A percentile compares a stretch with the other conserved stretches of the same genome.
phyloP scores from a whole-genome alignment of 2,329 filamentous ascomycete genomes.

The Ascomycota sp. region DNA sequence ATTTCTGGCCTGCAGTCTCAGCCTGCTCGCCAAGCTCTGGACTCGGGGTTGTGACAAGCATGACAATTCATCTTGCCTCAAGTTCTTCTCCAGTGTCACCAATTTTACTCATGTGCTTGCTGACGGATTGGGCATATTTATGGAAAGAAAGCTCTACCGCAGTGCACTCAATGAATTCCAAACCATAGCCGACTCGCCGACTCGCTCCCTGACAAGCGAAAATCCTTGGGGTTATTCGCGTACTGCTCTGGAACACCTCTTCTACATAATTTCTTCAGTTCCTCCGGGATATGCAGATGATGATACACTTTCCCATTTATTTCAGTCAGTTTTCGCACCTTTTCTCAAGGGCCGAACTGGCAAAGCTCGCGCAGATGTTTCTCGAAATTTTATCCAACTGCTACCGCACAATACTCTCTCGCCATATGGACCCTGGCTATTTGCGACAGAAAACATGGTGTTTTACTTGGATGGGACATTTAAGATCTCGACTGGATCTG shows the following conservation, averaged over 20 bases:
- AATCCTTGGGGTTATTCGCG: constrained; percentile 30
- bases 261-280: constrained; percentile 35
- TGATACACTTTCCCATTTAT: constrained; percentile 22
- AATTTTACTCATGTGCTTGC: constrained; percentile 28
- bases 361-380: constrained; percentile 23
- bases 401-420: constrained; percentile 22
- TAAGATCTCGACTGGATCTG: constrained; percentile 5
- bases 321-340: constrained; percentile 32
- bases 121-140: constrained; percentile 35
- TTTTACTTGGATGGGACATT: constrained; percentile 15
- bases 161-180: constrained; percentile 35
- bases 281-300: constrained; percentile 27
- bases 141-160: constrained; percentile 35
- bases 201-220: constrained; percentile 30
- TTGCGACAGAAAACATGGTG: constrained; percentile 25
- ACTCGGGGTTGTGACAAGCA: constrained; percentile 12
- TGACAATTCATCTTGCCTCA: constrained; percentile 22
- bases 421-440: constrained; percentile 29
- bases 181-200: constrained; percentile 44
- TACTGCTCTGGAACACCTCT: constrained; percentile 45
- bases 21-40: constrained; percentile 53
- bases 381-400: constrained; percentile 28
- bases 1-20: constrained; percentile 54
- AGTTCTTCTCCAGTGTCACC: constrained; percentile 34
- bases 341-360: constrained; percentile 32